These are phyloP conservation scores for Coemansia sp. DNA, from an alignment of 192 early-diverging fungal species.

Conservation along the genomic window DNA sequence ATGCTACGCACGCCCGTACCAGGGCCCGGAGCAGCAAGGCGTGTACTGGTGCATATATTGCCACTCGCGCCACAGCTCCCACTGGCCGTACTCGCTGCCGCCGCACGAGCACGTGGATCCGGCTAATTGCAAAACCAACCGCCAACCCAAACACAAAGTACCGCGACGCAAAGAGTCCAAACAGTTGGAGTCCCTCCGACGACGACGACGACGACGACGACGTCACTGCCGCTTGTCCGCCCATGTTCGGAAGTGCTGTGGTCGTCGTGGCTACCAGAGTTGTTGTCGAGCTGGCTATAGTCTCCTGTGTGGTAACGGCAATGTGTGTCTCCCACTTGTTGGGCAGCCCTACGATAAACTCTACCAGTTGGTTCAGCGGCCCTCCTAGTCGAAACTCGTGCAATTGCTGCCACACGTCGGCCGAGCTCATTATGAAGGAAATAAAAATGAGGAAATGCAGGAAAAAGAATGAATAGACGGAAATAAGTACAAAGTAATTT, in stretches of 20 bases:
- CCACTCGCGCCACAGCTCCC: constrained; percentile 24
- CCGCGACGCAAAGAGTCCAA: constrained; percentile 51
- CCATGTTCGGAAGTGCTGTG: neutral
- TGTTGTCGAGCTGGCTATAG: neutral
- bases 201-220: neutral
- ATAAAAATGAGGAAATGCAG: neutral
- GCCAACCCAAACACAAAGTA: constrained; percentile 44
- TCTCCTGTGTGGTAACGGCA: neutral
- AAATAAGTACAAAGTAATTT: neutral
- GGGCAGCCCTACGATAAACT: constrained; percentile 22
- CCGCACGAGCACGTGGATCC: constrained; percentile 52
- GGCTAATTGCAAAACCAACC: constrained; percentile 46
- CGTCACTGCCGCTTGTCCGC: neutral
- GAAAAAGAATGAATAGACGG: neutral
- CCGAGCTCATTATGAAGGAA: neutral
- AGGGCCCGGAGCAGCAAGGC: constrained; percentile 32
- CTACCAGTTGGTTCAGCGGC: constrained; percentile 22
- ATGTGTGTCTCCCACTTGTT: constrained; percentile 13
- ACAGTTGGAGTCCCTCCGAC: constrained; percentile 33
- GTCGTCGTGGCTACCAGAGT: neutral
- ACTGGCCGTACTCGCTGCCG: constrained; percentile 48
- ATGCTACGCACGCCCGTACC: constrained; percentile 12
- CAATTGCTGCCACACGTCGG: constrained; percentile 56
- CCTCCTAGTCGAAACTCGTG: constrained; percentile 34
- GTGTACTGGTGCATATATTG: constrained; percentile 34